Evolutionary conservation across 768 basidiomycete genomes (phyloP).

Genomic region (Pisolithus orientalis): DNA sequence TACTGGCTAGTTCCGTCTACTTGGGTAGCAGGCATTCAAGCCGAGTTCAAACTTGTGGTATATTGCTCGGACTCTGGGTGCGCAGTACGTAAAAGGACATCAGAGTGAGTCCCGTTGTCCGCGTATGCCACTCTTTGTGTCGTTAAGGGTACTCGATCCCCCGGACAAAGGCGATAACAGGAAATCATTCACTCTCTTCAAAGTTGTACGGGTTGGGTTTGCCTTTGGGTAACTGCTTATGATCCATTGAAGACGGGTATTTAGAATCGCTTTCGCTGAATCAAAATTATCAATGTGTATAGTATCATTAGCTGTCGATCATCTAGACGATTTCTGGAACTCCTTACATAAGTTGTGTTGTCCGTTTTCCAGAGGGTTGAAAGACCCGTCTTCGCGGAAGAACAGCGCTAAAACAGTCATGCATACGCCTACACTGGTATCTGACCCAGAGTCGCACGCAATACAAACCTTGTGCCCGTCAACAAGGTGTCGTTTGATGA

Average conservation of each 20-base stretch:
- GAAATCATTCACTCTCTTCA: conserved; percentile 75
- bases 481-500: conserved; percentile 37
- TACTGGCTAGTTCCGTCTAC: conserved; percentile 76
- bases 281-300: not conserved
- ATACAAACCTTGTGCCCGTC: conserved; percentile 37
- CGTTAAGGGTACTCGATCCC: not conserved
- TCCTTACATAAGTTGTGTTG: conserved; percentile 12
- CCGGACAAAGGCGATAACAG: conserved; percentile 40
- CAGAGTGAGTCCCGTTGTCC: not conserved
- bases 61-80: conserved; percentile 42
- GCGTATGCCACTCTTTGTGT: not conserved
- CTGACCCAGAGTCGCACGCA: conserved; percentile 52
- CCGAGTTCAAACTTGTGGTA: conserved; percentile 53
- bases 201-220: conserved; percentile 78
- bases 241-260: conserved; percentile 79
- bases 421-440: conserved; percentile 58
- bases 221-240: conserved; percentile 66
- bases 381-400: conserved; percentile 50
- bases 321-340: conserved; percentile 5
- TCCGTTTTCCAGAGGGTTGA: conserved; percentile 5
- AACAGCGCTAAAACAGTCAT: conserved; percentile 50
- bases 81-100: conserved; percentile 7
- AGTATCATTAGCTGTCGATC: not conserved
- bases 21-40: conserved; percentile 52
- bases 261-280: conserved; percentile 55